Conservation (phyloP, 495 filamentous ascomycete species). For the Lasiosphaeria hispida region DNA sequence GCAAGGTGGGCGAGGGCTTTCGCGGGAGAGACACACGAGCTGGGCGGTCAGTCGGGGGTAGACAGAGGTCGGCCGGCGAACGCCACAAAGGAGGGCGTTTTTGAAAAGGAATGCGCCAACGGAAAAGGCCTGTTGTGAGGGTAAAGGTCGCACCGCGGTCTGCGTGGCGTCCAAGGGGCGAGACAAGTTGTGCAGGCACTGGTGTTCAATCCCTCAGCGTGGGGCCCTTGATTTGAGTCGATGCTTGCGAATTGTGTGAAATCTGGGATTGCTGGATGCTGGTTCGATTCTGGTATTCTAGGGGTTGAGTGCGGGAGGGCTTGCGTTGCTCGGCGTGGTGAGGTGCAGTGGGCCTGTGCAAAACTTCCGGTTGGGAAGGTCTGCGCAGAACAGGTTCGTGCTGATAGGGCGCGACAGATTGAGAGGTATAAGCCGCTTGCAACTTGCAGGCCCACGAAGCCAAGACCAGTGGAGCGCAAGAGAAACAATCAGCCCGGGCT, state of each 20-base stretch:
- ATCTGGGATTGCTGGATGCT: constrained; percentile 2
- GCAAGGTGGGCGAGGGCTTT: too few species aligned
- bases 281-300: constrained; percentile 18
- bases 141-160: constrained; percentile 7
- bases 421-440: constrained; percentile 18
- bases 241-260: constrained; percentile 2
- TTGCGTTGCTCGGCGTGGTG: constrained; percentile 4
- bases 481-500: constrained; percentile 3
- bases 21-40: neutral
- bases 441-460: constrained; percentile 11
- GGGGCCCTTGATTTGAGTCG: neutral
- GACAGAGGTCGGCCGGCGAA: constrained; percentile 9
- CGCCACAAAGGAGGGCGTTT: constrained; percentile 22
- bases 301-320: constrained; percentile 17
- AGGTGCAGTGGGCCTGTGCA: constrained; percentile 21
- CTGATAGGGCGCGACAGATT: constrained; percentile 21
- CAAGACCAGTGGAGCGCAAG: constrained; percentile 8
- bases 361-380: constrained; percentile 25
- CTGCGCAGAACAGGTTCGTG: constrained; percentile 4
- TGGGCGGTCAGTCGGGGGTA: constrained; percentile 1
- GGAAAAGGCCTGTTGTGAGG: constrained; percentile 7
- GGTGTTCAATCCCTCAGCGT: neutral
- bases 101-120: constrained; percentile 15
- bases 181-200: neutral
- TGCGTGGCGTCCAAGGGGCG: neutral